Evolutionary conservation across 192 early-diverging fungal species (phyloP), one percentile per base, ranked within the genome.

Genomic region (Haplosporangium gracile): DNA sequence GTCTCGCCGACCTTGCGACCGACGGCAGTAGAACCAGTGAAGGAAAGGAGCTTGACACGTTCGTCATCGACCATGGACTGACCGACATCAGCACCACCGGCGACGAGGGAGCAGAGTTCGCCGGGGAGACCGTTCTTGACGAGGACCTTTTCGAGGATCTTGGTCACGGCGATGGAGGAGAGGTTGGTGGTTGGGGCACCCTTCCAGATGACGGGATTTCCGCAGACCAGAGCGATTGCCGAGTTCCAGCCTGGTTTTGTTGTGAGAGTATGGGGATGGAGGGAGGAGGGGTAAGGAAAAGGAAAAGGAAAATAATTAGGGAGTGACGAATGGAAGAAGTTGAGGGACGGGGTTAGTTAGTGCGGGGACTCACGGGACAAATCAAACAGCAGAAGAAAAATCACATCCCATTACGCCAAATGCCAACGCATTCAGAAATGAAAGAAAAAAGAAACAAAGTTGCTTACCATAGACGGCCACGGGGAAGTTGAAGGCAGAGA

Each of bases 401-500:
- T 51, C 49, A 51, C 5, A 18, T 22, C 42, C 42, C 10, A 43
- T 43, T 43, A 10, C 42, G 16, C 6, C 29, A 36, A 74, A 47
- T 34, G 60, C 26, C 16, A 32, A 29, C 26, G 55, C 55, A 26
- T 5, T 4, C 20, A 5, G 3, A 57, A 51, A 51, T 1, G 49
- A 4, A 57, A 1, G n/a, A 22, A 63, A 29, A 6, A 22, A 43
- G 22, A 39, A 83, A 39, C 39, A 39, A 53, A 60, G 40, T 42
- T 13, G 24, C 84, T 55, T 81, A 86, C 84, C 80, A 80, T 84
- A 91, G 57, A 87, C 85, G 74, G 81, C 88, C 40, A 88, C 90
- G 68, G 98, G 98, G 90, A 98, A 99, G 90, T 99, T 99, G 88
- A 96, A 99, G 24, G 98, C 97, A 43, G 96, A 96, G 84, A 99